Evolutionary conservation across 2,329 filamentous ascomycete genomes (phyloP), one percentile per base, ranked within the genome.

Genomic region (Talaromyces islandicus): DNA sequence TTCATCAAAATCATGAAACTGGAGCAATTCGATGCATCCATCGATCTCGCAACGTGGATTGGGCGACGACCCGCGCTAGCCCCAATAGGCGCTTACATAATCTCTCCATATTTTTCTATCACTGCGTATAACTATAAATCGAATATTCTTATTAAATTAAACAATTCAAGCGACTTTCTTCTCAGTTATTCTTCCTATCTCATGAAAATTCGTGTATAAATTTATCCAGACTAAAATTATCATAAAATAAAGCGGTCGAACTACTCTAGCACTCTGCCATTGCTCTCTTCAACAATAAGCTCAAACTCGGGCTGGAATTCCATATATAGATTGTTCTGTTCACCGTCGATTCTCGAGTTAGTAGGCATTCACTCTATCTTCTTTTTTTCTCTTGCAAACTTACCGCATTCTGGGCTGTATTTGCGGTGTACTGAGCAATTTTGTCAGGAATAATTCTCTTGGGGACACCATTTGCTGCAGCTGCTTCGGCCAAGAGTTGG

Each of bases 281-380:
- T 73, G 17, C 64, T 73, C 61, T 75, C 73, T 61, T 75, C 73
- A 14, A 75, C 71, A 7, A 74, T 64, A 60, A 75, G 61, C 24
- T 75, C 73, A 61, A 68, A 75, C 38, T 75, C 73, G 1, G 73
- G 73, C 63, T 75, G 73, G 56, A 75, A 75, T 54, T 75, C 73
- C 2, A 69, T 73, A 52, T 74, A 75, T 24, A 75, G 70, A 48
- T 75, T 73, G 59, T 75, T 72, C 73, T 75, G 43, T 7, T 29
- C 11, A 10, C n/a, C 11, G 1, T 19, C 14, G 17, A 48, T 27
- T 19, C 4, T n/a, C 5, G 21, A 11, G 46, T 57, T 24, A 52
- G 48, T 30, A 30, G 10, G 14, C 2, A 4, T 38, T 14, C 7
- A 25, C 19, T 55, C 29, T 30, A 30, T 11, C 1, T 19, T 7